These are phyloP conservation scores for Datisca glomerata DNA, from an alignment of 306 rosid genomes.

Conservation along the genomic window DNA sequence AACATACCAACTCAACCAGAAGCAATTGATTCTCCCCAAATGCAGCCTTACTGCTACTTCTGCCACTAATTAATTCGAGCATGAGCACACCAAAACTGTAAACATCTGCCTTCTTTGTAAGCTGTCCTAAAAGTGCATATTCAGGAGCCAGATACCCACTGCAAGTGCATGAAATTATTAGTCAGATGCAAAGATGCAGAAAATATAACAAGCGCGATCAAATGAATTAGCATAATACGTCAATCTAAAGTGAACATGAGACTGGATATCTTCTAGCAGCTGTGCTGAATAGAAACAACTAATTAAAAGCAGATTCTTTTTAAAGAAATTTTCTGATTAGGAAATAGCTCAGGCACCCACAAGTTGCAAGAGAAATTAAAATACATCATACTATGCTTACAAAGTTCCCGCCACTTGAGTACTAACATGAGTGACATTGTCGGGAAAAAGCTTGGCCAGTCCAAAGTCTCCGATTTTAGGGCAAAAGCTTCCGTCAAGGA, in stretches of 20 bases:
- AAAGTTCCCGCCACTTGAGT: conserved; percentile 92
- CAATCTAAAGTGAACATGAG: too few species aligned
- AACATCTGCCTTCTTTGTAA: conserved; percentile 91
- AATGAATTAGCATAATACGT: too few species aligned
- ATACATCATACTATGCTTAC: conserved; percentile 32
- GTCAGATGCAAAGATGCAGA: conserved; percentile 1
- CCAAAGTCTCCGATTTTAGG: conserved; percentile 94
- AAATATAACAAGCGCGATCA: too few species aligned
- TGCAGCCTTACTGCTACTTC: conserved; percentile 77
- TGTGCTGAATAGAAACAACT: too few species aligned
- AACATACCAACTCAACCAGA: conserved; percentile 97
- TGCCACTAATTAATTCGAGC: conserved; percentile 85
- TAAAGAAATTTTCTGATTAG: too few species aligned
- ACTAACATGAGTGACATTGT: conserved; percentile 82
- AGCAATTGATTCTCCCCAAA: conserved; percentile 58
- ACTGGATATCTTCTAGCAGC: too few species aligned
- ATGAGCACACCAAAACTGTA: conserved; percentile 79
- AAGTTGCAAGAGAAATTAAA: background rate
- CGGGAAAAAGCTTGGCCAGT: conserved; percentile 91
- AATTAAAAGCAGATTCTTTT: too few species aligned
- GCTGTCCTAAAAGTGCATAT: conserved; percentile 82
- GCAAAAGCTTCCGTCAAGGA: conserved; percentile 46
- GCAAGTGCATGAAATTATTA: conserved; percentile 9
- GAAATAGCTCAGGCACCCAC: background rate
- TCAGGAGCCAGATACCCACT: conserved; percentile 95